Evolutionary conservation across 805 yeast genomes (phyloP).

Genomic region (Ogataea trehalophila): DNA sequence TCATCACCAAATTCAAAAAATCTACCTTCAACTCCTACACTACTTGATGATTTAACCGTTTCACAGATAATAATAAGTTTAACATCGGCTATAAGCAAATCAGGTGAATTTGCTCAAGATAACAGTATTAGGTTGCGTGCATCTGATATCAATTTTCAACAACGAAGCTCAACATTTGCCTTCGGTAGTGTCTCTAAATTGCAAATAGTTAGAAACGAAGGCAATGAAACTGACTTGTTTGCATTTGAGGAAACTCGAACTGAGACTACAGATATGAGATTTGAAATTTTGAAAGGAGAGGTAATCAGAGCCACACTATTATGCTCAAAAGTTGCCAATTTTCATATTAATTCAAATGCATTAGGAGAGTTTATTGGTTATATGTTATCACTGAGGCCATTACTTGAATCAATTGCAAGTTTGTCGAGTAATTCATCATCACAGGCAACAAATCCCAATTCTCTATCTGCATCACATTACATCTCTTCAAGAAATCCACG

Average conservation of each 20-base stretch:
- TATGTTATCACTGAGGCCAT: slow-evolving; percentile 10
- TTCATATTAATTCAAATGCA: slow-evolving; percentile 15
- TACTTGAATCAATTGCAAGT: slow-evolving; percentile 6
- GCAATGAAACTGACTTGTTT: slow-evolving; percentile 13
- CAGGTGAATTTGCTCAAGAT: slow-evolving; percentile 39
- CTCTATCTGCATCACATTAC: neutral
- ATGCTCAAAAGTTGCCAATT: slow-evolving; percentile 37
- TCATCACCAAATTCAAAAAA: slow-evolving; percentile 6
- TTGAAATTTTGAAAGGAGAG: slow-evolving; percentile 38
- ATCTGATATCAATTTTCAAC: slow-evolving; percentile 36
- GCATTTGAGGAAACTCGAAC: slow-evolving; percentile 26
- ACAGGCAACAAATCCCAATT: neutral
- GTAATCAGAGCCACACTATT: slow-evolving; percentile 34
- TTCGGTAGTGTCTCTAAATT: slow-evolving; percentile 45
- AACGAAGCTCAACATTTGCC: slow-evolving; percentile 35
- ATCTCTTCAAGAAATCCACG: neutral
- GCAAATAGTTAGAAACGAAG: slow-evolving; percentile 18
- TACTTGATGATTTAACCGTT: slow-evolving; percentile 38
- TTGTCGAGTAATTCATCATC: neutral
- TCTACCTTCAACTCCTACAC: slow-evolving; percentile 16
- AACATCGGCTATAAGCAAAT: slow-evolving; percentile 38
- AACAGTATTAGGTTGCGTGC: slow-evolving; percentile 25
- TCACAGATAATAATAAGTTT: slow-evolving; percentile 36
- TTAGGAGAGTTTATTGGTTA: slow-evolving; percentile 7
- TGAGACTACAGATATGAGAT: slow-evolving; percentile 45